Evolutionary conservation across 192 early-diverging fungal species (phyloP).

Genomic region (Helicostylum pulchrum): DNA sequence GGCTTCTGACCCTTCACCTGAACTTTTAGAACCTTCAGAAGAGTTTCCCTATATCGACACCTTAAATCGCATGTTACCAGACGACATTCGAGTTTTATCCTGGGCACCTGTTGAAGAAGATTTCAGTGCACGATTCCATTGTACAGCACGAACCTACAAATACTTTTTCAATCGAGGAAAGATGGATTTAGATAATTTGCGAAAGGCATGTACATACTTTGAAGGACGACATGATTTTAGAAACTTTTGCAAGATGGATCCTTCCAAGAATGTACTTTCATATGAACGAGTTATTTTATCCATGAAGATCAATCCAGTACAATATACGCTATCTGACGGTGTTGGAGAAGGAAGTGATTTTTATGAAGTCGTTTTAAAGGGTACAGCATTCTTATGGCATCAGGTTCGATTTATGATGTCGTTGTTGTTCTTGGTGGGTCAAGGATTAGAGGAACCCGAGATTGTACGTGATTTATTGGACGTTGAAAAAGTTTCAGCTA

Average conservation of each 20-base stretch:
- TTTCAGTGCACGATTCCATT: conserved; percentile 89
- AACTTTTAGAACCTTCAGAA: conserved; percentile 13
- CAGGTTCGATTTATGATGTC: conserved; percentile 97
- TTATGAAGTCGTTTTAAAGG: conserved; percentile 73
- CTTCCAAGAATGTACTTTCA: conserved; percentile 73
- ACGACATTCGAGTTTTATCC: conserved; percentile 85
- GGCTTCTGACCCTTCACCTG: not conserved
- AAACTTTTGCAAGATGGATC: conserved; percentile 94
- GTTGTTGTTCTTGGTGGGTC: conserved; percentile 82
- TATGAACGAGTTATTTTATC: conserved; percentile 74
- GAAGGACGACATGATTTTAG: conserved; percentile 90
- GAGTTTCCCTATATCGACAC: conserved; percentile 83
- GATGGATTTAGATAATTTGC: conserved; percentile 78
- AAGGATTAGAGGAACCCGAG: conserved; percentile 69
- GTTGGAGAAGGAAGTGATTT: conserved; percentile 36
- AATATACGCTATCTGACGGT: conserved; percentile 19
- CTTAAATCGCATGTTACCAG: conserved; percentile 81
- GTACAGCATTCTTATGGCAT: conserved; percentile 95
- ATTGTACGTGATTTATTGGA: conserved; percentile 72
- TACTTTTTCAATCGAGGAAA: conserved; percentile 78
- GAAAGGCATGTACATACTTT: conserved; percentile 61
- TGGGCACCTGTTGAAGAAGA: conserved; percentile 77
- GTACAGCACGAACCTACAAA: conserved; percentile 79
- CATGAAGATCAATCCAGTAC: conserved; percentile 56
- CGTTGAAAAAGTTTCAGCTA: conserved; percentile 55